Percentiles rank a stretch among this genome's conserved stretches.
These are phyloP conservation scores for Metschnikowia bowlesiae DNA, from an alignment of 805 yeast species.

Conservation along the genomic window DNA sequence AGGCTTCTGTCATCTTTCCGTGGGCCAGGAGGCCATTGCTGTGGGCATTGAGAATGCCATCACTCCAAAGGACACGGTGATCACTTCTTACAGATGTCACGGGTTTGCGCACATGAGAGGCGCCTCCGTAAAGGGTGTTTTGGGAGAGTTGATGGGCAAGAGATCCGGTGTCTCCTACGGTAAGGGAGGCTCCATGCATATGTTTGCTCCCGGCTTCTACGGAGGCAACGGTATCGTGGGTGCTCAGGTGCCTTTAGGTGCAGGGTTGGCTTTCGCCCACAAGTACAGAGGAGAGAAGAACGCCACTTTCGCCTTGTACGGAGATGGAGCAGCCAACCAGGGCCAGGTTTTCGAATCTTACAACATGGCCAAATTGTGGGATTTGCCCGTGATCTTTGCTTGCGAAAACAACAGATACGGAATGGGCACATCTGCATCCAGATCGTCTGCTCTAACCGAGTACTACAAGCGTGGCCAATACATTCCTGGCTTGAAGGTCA, in stretches of 20 bases:
- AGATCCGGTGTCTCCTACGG: conserved; percentile 94
- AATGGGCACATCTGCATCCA: conserved; percentile 98
- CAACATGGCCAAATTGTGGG: conserved; percentile 99
- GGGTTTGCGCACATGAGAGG: conserved; percentile 98
- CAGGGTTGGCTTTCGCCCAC: conserved; percentile 98
- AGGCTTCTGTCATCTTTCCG: conserved; percentile 98
- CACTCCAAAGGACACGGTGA: conserved; percentile 77
- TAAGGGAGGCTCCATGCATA: conserved; percentile 99
- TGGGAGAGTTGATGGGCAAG: conserved; percentile 96
- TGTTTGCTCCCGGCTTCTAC: conserved; percentile 91
- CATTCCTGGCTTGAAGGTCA: conserved; percentile 96
- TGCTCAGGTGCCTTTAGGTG: conserved; percentile 98
- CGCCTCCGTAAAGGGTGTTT: conserved; percentile 79
- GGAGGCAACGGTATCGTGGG: conserved; percentile 99
- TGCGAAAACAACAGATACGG: conserved; percentile 99
- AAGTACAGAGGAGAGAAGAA: conserved; percentile 77
- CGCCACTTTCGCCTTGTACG: conserved; percentile 86
- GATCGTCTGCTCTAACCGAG: conserved; percentile 95
- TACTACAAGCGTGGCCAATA: conserved; percentile 99
- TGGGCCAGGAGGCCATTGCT: conserved; percentile 98
- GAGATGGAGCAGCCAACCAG: conserved; percentile 99
- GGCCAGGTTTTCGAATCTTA: conserved; percentile 97
- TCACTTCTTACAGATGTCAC: conserved; percentile 98
- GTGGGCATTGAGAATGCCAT: conserved; percentile 97
- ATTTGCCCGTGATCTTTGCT: conserved; percentile 88